phyloP scores from a whole-genome alignment of 1,139 yeast species.

The Groenewaldozyma sp. region DNA sequence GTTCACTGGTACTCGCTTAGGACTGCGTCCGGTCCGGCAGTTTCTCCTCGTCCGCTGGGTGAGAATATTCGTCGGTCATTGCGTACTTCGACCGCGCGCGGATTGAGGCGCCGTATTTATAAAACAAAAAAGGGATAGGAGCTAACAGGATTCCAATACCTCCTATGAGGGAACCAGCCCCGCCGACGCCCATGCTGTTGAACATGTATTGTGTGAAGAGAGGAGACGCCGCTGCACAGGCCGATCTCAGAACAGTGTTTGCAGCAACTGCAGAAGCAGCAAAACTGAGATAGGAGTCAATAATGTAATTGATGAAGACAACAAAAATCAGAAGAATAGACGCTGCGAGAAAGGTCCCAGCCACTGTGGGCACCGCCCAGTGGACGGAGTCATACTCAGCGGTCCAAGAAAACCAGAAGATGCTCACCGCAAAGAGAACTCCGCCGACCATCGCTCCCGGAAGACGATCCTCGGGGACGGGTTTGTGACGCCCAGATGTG shows the following conservation, averaged over 20 bases:
- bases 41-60: too few relatives aligned
- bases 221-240: constrained; percentile 33
- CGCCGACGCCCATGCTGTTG: constrained; percentile 56
- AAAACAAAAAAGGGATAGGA: constrained; percentile 64
- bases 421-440: constrained; percentile 60
- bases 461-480: constrained; percentile 81
- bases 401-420: constrained; percentile 81
- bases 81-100: constrained; percentile 63
- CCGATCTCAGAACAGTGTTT: constrained; percentile 48
- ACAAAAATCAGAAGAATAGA: constrained; percentile 51
- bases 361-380: constrained; percentile 86
- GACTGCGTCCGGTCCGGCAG: too few relatives aligned
- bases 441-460: constrained; percentile 69
- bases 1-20: too few relatives aligned
- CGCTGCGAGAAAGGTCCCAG: constrained; percentile 58
- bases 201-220: constrained; percentile 45
- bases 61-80: too few relatives aligned
- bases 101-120: constrained; percentile 49
- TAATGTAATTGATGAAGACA: constrained; percentile 48
- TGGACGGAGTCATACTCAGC: constrained; percentile 56
- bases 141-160: constrained; percentile 50
- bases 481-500: constrained; percentile 42
- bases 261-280: constrained; percentile 90
- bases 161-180: constrained; percentile 72
- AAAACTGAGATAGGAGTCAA: constrained; percentile 55